phyloP scores from a whole-genome alignment of 805 yeast genomes.

The Metschnikowia kunwiensis region DNA sequence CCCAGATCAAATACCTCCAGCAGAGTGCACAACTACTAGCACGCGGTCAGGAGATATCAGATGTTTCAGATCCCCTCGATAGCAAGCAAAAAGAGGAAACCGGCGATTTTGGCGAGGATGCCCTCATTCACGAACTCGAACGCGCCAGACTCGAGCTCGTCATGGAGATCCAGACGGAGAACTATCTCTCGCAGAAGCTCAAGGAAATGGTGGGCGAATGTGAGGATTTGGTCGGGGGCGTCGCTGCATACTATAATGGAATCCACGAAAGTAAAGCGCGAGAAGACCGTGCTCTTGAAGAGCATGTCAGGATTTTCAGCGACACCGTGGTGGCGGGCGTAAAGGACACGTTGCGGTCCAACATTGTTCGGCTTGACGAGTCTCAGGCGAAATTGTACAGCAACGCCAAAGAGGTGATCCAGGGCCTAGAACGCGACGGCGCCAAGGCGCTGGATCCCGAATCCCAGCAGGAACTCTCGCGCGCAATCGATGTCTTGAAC shows the following conservation, averaged over 20 bases:
- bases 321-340: conserved; percentile 1
- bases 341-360: conserved; percentile 1
- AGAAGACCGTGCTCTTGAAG: conserved; percentile 1
- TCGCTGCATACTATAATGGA: conserved; percentile 29
- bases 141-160: conserved; percentile 28
- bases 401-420: conserved; percentile 3
- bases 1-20: conserved; percentile 8
- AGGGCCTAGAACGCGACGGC: conserved; percentile 1
- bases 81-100: neutral
- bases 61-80: neutral
- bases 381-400: conserved; percentile 2
- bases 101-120: conserved; percentile 9
- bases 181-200: conserved; percentile 30
- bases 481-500: conserved; percentile 4
- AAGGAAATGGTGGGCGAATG: conserved; percentile 32
- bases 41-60: conserved; percentile 8
- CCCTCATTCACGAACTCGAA: conserved; percentile 26
- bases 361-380: conserved; percentile 1
- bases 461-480: conserved; percentile 2
- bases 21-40: conserved; percentile 7
- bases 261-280: conserved; percentile 19
- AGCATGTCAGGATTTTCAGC: neutral
- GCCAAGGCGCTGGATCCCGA: neutral
- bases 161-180: conserved; percentile 41
- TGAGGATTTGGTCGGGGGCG: conserved; percentile 31